These are phyloP conservation scores for Phialocephala sp. DNA, from an alignment of 2,329 filamentous ascomycete species.

Conservation along the genomic window DNA sequence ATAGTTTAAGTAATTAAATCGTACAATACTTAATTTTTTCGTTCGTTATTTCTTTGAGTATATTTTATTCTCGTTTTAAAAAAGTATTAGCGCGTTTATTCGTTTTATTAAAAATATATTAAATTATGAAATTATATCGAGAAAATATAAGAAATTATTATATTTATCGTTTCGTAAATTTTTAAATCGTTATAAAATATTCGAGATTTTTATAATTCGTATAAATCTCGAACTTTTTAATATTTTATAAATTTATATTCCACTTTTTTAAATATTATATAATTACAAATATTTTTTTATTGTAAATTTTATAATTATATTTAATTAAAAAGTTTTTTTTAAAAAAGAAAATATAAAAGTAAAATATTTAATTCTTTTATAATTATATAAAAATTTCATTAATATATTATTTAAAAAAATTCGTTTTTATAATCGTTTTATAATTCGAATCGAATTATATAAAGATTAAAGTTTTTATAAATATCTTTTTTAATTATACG, in stretches of 20 bases:
- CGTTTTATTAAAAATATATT: too few species aligned
- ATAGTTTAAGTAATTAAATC: too few species aligned
- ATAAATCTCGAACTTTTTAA: constrained; percentile 3
- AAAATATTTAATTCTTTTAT: background rate
- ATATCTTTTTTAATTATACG: constrained; percentile 6
- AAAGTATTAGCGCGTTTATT: too few species aligned
- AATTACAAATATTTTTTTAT: constrained; percentile 18
- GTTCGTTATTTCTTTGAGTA: too few species aligned
- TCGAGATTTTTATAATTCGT: constrained; percentile 3
- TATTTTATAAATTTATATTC: constrained; percentile 7
- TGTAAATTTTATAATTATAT: constrained; percentile 19
- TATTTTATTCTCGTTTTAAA: too few species aligned
- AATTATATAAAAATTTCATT: too few species aligned
- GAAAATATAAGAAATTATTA: background rate
- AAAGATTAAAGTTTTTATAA: constrained; percentile 4
- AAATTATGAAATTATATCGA: too few species aligned
- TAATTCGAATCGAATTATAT: too few species aligned
- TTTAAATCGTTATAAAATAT: constrained; percentile 6
- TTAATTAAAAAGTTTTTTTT: constrained; percentile 7
- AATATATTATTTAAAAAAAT: too few species aligned
- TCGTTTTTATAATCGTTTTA: too few species aligned
- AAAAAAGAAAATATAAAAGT: constrained; percentile 3
- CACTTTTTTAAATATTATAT: constrained; percentile 15
- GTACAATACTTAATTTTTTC: too few species aligned
- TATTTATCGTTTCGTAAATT: constrained; percentile 3